A percentile compares a stretch with the other conserved stretches of the same genome.
These are phyloP conservation scores for Fusarium piperis DNA, from an alignment of 2,329 filamentous ascomycete species.

Conservation along the genomic window DNA sequence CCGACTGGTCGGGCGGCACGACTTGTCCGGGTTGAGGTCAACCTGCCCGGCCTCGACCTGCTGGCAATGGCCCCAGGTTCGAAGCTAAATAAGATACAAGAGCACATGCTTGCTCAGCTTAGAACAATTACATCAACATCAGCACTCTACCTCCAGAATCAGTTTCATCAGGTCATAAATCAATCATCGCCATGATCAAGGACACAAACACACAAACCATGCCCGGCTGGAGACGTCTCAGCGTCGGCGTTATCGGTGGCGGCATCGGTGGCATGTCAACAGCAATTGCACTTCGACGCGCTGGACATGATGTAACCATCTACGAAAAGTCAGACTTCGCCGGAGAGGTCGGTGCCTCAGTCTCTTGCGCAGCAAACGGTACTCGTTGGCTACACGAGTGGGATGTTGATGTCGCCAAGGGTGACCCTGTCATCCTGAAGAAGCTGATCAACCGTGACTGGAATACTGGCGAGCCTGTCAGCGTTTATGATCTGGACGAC, in stretches of 20 bases:
- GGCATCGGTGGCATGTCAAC: constrained; percentile 60
- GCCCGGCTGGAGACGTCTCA: constrained; percentile 56
- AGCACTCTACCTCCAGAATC: not conserved
- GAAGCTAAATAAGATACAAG: constrained; percentile 33
- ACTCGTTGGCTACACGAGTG: constrained; percentile 76
- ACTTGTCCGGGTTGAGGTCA: not conserved
- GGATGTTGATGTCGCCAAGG: constrained; percentile 70
- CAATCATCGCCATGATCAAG: constrained; percentile 23
- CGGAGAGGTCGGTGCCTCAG: constrained; percentile 73
- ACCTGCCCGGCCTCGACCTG: not conserved
- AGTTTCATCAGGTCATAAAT: not conserved
- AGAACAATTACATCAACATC: not conserved
- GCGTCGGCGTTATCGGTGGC: constrained; percentile 56
- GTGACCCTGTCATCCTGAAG: constrained; percentile 71
- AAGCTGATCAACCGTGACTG: constrained; percentile 77
- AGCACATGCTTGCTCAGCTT: not conserved
- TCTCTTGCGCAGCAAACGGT: constrained; percentile 75
- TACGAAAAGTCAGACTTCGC: constrained; percentile 74
- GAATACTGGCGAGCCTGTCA: constrained; percentile 73
- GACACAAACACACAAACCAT: constrained; percentile 14
- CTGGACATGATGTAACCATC: constrained; percentile 63
- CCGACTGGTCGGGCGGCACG: not conserved
- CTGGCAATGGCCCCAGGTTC: not conserved
- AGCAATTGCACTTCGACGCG: constrained; percentile 57
- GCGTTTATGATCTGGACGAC: constrained; percentile 70